Base-by-base conservation (phyloP, 805 yeast species). In the Starmerella vaccinii region DNA sequence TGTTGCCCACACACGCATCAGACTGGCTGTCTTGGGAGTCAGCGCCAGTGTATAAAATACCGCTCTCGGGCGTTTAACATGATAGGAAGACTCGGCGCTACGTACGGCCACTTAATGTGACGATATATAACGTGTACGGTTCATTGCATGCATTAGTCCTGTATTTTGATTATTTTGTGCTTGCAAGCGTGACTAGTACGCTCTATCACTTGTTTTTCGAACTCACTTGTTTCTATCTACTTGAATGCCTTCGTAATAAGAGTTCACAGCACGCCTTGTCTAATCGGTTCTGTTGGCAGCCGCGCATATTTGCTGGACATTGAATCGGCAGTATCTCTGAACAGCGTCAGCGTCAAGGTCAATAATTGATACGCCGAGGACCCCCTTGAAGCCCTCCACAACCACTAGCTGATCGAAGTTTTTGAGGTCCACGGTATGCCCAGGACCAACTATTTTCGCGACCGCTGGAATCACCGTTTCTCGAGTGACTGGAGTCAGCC, bases 11-110 rank as follows among this genome's bases (percentile, higher is more conserved):
- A 59, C 82, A 80, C 33, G 75, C 75, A 42, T 82, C 95, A 57
- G 98, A 90, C 63, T 92, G 97, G 97, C 68, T 90, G 16, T 80
- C 87, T 6, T 89, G 95, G 89, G 94, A 88, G 62, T 59, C 58
- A 2, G 69, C 72, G 6, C 57, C 71, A 3, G 52, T 48, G 4
- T 66, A 67, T 23, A 26, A 8, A 13, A 9, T 23, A 21, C 43
- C 30, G 22, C n/a, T 19, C 30, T 18, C 18, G n/a, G 22, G 4
- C 35, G 18, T 7, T 32, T 27, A 13, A 9, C 12, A 27, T 27
- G 13, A 27, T 27, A n/a, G n/a, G n/a, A n/a, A n/a, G n/a, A n/a
- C n/a, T n/a, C n/a, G n/a, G n/a, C n/a, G n/a, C n/a, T n/a, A n/a
- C n/a, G n/a, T n/a, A n/a, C n/a, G n/a, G n/a, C n/a, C n/a, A n/a